Conservation (phyloP, 345 rosid genomes). For the Clausena lansium region DNA sequence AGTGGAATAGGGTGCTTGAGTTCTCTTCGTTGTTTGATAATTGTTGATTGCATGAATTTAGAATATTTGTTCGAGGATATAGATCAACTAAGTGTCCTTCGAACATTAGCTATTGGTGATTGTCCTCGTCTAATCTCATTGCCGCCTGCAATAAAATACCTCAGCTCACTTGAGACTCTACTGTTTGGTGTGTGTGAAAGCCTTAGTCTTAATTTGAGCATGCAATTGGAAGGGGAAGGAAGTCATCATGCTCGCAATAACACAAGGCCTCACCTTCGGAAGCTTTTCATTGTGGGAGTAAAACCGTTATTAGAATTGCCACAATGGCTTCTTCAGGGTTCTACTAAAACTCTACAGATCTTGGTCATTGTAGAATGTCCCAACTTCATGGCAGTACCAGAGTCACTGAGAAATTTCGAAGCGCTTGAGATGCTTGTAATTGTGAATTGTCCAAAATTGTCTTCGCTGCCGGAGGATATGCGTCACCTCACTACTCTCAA, state of each 20-base stretch:
- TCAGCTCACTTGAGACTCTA: conserved; percentile 21
- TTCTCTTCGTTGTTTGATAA: neutral
- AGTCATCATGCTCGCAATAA: too few species aligned
- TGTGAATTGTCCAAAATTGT: conserved; percentile 10
- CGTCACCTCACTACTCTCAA: conserved; percentile 12
- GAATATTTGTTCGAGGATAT: conserved; percentile 21
- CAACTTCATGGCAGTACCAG: conserved; percentile 17
- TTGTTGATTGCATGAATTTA: neutral
- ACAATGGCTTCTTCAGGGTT: conserved; percentile 24
- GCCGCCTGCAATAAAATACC: conserved; percentile 2
- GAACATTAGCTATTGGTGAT: neutral
- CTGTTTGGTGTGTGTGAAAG: conserved; percentile 11
- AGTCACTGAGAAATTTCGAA: conserved; percentile 10
- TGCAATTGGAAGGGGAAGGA: neutral
- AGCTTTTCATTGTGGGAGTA: neutral
- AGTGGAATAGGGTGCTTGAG: neutral
- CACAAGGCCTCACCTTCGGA: conserved; percentile 13
- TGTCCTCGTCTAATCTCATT: conserved; percentile 20
- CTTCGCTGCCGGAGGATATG: conserved; percentile 15
- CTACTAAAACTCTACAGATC: conserved; percentile 8
- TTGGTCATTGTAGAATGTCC: conserved; percentile 8
- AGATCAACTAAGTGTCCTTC: conserved; percentile 16
- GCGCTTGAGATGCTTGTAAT: conserved; percentile 16
- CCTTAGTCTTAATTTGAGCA: conserved; percentile 7
- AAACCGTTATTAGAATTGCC: conserved; percentile 24